Conservation (phyloP, 2,329 filamentous ascomycete genomes). For the Diaporthe sp. region DNA sequence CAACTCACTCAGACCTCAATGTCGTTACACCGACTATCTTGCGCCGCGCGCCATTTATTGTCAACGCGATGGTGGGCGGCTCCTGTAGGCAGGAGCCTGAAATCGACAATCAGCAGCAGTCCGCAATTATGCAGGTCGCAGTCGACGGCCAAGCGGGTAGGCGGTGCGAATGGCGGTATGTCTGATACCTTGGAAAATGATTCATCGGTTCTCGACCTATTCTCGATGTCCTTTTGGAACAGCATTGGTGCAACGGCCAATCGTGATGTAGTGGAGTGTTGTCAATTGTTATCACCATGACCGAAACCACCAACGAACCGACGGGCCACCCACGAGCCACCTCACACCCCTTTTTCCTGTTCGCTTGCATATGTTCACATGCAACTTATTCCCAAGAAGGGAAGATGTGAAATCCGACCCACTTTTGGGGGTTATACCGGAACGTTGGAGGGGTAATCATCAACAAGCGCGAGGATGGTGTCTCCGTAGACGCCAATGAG, state of each 20-base stretch:
- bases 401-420: slow-evolving; percentile 8
- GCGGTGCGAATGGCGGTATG: slow-evolving; percentile 18
- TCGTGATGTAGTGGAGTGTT: background rate
- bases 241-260: background rate
- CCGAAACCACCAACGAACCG: background rate
- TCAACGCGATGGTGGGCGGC: background rate
- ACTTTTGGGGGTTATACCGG: slow-evolving; percentile 23
- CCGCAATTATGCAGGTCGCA: slow-evolving; percentile 3
- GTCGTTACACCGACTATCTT: slow-evolving; percentile 33
- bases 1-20: background rate
- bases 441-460: slow-evolving; percentile 19
- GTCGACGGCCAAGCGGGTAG: slow-evolving; percentile 5
- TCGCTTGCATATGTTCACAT: slow-evolving; percentile 38
- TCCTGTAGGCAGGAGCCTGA: slow-evolving; percentile 22
- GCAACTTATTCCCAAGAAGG: slow-evolving; percentile 19
- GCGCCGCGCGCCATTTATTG: slow-evolving; percentile 9
- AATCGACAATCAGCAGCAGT: slow-evolving; percentile 8
- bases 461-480: slow-evolving; percentile 26
- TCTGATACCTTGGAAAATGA: background rate
- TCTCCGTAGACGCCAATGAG: slow-evolving; percentile 1
- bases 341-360: slow-evolving; percentile 12
- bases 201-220: slow-evolving; percentile 21
- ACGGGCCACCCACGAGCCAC: background rate
- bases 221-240: background rate
- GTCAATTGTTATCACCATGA: slow-evolving; percentile 19